Conservation (phyloP, 1,284 basidiomycete genomes). For the Earliella scabrosa region DNA sequence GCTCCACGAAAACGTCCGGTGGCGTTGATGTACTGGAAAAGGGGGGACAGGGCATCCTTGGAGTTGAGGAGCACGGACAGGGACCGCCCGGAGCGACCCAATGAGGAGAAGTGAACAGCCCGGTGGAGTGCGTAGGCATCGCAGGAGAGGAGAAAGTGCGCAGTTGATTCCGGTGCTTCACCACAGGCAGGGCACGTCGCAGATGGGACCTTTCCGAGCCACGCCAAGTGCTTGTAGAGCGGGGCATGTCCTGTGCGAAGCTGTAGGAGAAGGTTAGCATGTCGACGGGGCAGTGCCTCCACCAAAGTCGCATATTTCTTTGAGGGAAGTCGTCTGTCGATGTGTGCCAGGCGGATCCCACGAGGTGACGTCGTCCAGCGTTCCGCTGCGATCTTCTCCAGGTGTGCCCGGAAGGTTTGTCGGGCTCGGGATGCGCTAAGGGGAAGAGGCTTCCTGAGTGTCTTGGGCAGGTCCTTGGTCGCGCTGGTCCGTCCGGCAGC, state of each 20-base stretch:
- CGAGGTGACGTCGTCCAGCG: too few relatives aligned
- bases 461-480: slow-evolving; percentile 1
- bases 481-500: slow-evolving; percentile 9
- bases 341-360: too few relatives aligned
- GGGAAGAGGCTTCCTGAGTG: slow-evolving; percentile 18
- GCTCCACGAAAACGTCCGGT: background rate
- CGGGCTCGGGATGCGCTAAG: slow-evolving; percentile 3
- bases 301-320: background rate
- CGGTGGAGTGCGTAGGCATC: background rate
- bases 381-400: background rate
- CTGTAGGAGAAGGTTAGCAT: slow-evolving; percentile 31
- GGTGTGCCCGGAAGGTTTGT: background rate
- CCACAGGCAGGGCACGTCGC: slow-evolving; percentile 31
- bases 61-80: background rate
- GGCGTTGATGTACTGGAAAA: background rate
- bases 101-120: background rate
- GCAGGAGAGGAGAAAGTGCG: slow-evolving; percentile 10
- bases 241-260: slow-evolving; percentile 34
- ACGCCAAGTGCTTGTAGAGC: slow-evolving; percentile 31
- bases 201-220: slow-evolving; percentile 20
- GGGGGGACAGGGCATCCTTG: background rate
- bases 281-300: slow-evolving; percentile 6
- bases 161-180: slow-evolving; percentile 22
- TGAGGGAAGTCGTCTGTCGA: too few relatives aligned
- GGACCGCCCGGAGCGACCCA: background rate